These are phyloP conservation scores for Solanum lignicaule DNA, from an alignment of 257 asterid species.

Conservation along the genomic window DNA sequence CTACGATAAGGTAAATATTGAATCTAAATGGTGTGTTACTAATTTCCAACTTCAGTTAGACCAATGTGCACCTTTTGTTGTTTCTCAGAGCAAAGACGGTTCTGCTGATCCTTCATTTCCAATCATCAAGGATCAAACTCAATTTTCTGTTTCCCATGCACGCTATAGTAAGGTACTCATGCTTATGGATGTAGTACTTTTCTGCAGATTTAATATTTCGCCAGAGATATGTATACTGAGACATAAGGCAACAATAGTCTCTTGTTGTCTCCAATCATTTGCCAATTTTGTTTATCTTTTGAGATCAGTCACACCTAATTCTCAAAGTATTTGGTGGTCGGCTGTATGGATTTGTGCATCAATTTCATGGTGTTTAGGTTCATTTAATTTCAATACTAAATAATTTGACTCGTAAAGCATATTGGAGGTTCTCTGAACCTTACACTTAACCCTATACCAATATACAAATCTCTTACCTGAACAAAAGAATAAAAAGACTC, in stretches of 20 bases:
- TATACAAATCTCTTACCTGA: background rate
- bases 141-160: conserved; percentile 88
- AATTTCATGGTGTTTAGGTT: background rate
- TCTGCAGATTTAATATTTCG: background rate
- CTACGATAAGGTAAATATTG: conserved; percentile 86
- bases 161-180: conserved; percentile 83
- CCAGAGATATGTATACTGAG: background rate
- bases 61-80: background rate
- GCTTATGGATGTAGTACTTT: background rate
- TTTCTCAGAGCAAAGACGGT: conserved; percentile 75
- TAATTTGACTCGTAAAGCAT: background rate
- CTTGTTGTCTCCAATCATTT: background rate
- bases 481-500: background rate
- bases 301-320: background rate
- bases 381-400: background rate
- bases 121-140: conserved; percentile 83
- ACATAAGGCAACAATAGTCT: background rate
- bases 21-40: background rate
- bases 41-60: background rate
- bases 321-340: background rate
- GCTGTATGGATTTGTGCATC: background rate
- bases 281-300: background rate
- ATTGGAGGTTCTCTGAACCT: background rate
- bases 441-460: background rate
- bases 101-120: conserved; percentile 96